phyloP scores from a whole-genome alignment of 208 protist species.

The Entamoeba histolytica region DNA sequence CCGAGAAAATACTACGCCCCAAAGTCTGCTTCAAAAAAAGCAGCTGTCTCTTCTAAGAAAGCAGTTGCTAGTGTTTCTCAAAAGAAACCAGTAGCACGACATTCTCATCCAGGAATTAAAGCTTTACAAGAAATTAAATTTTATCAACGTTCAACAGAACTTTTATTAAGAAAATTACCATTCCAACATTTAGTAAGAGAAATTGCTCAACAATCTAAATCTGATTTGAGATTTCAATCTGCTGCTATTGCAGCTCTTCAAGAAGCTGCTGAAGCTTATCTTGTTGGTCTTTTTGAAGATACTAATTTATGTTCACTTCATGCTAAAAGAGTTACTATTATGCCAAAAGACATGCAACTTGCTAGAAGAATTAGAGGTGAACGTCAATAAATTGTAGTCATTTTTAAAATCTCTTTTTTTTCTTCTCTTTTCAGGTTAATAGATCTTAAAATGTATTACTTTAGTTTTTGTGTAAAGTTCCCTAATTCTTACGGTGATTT shows the following conservation, averaged over 20 bases:
- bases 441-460: no score
- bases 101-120: neutral
- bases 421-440: no score
- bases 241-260: constrained; percentile 33
- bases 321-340: constrained; percentile 53
- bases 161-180: neutral
- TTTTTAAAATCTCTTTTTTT: no score
- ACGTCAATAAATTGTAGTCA: no score
- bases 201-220: neutral
- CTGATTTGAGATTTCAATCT: neutral
- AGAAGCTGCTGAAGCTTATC: constrained; percentile 61
- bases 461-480: no score
- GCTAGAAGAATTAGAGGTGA: constrained; percentile 29
- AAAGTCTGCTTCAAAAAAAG: no score
- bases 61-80: no score
- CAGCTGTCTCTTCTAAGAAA: no score
- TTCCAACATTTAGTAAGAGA: neutral
- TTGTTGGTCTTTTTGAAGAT: constrained; percentile 63
- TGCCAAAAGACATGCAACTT: constrained; percentile 47
- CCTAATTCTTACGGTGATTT: no score
- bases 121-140: neutral
- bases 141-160: neutral
- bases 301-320: constrained; percentile 59
- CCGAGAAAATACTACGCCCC: no score
- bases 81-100: neutral